Conservation (phyloP, 208 protist genomes). For the Tritrichomonas foetus region DNA sequence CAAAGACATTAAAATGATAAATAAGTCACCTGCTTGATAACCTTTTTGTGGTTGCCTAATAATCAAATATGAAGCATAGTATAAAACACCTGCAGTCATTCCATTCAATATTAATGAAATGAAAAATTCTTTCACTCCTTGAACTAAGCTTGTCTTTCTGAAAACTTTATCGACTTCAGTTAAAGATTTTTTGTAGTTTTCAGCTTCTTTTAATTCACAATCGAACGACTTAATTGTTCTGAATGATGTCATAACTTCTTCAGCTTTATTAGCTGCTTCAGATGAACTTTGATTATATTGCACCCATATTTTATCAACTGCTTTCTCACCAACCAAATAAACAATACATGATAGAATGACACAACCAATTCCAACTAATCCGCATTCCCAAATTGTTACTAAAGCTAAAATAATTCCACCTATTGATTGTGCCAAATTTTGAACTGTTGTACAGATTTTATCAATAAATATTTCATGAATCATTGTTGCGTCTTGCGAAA, state of each 20-base stretch:
- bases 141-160: not conserved
- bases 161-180: not conserved
- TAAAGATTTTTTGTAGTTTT: not conserved
- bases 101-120: not conserved
- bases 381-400: not conserved
- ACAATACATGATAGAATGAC: not conserved
- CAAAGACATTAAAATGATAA: not conserved
- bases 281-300: not conserved
- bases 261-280: not conserved
- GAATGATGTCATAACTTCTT: not conserved
- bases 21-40: not conserved
- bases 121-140: not conserved
- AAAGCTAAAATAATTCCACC: not conserved
- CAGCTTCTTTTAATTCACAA: not conserved
- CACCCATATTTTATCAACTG: not conserved
- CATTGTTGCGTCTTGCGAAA: not conserved
- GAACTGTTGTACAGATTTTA: not conserved
- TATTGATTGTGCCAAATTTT: not conserved
- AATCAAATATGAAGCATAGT: not conserved
- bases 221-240: constrained; percentile 1
- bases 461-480: not conserved
- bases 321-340: not conserved
- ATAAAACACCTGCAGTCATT: not conserved
- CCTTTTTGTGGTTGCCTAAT: not conserved
- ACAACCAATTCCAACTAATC: not conserved